These are phyloP conservation scores for Sclerotinia trifoliorum DNA, from an alignment of 2,329 filamentous ascomycete genomes.

Conservation along the genomic window DNA sequence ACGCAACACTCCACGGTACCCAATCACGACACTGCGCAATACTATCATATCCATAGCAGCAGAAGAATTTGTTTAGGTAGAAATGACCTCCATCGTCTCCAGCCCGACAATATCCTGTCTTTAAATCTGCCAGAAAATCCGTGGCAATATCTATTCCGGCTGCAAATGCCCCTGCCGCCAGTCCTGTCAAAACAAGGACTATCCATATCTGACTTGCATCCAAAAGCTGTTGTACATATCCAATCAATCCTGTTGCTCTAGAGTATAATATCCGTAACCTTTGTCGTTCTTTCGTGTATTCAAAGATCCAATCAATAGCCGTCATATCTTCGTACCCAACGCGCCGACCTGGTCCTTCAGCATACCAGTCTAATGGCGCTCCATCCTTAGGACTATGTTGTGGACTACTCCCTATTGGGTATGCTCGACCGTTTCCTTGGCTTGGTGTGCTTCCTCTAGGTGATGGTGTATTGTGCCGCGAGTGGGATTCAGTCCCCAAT, in stretches of 20 bases:
- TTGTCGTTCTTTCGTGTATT: constrained; percentile 94
- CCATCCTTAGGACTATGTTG: constrained; percentile 46
- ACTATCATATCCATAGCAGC: constrained; percentile 88
- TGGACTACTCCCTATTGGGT: constrained; percentile 27
- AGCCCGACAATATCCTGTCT: constrained; percentile 81
- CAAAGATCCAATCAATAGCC: constrained; percentile 99
- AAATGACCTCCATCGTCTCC: constrained; percentile 78
- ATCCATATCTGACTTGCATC: constrained; percentile 93
- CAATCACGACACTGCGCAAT: constrained; percentile 81
- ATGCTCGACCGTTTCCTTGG: constrained; percentile 22
- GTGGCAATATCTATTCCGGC: constrained; percentile 87
- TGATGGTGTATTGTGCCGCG: constrained; percentile 33
- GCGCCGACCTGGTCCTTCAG: constrained; percentile 82
- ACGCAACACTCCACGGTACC: constrained; percentile 76
- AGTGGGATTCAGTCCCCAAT: constrained; percentile 25
- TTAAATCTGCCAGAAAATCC: constrained; percentile 91
- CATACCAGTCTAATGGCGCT: constrained; percentile 73
- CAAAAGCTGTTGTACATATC: constrained; percentile 68
- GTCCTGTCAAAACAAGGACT: constrained; percentile 79
- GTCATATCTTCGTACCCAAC: constrained; percentile 96
- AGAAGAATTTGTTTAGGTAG: constrained; percentile 88
- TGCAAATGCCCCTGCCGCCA: constrained; percentile 80
- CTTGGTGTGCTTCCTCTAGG: constrained; percentile 32
- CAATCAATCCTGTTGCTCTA: constrained; percentile 66
- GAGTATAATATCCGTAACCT: constrained; percentile 74